Percentiles rank a stretch among this genome's conserved stretches.
Evolutionary conservation across 257 asterid genomes (phyloP).

Genomic region (Ophiorrhiza pumila): DNA sequence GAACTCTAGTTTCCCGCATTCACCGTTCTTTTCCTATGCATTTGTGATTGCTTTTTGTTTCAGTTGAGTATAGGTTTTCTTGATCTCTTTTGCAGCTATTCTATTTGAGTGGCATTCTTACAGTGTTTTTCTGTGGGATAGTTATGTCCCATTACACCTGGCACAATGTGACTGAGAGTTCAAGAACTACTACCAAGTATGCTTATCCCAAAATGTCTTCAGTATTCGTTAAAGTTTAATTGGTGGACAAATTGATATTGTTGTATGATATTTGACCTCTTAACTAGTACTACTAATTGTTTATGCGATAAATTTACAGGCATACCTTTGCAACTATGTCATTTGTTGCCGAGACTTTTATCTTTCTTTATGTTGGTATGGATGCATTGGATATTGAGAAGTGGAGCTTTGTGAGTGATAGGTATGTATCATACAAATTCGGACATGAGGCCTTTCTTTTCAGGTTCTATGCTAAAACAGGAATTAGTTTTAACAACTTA

Average conservation of each 20-base stretch:
- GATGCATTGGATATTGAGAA: slow-evolving; percentile 48
- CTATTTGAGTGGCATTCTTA: slow-evolving; percentile 43
- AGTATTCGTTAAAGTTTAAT: not conserved
- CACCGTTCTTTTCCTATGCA: not conserved
- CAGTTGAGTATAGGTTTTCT: not conserved
- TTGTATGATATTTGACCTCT: not conserved
- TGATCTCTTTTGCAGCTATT: slow-evolving; percentile 31
- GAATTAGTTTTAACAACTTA: not conserved
- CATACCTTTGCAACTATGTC: slow-evolving; percentile 43
- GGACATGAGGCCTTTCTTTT: not conserved
- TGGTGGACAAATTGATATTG: not conserved
- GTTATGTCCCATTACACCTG: slow-evolving; percentile 51
- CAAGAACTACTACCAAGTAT: slow-evolving; percentile 43
- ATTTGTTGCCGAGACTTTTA: slow-evolving; percentile 41
- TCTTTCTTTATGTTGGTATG: slow-evolving; percentile 49
- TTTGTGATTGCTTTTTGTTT: not conserved
- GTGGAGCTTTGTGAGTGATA: slow-evolving; percentile 34
- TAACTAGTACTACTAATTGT: not conserved
- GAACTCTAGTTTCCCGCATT: not conserved
- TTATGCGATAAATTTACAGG: slow-evolving; percentile 21
- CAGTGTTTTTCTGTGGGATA: slow-evolving; percentile 48
- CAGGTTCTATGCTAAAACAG: not conserved
- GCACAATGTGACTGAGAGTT: slow-evolving; percentile 47
- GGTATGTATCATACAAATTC: slow-evolving; percentile 22
- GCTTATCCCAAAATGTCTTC: not conserved